Evolutionary conservation across 306 rosid genomes (phyloP), one percentile per base, ranked within the genome.

Genomic region (Medicago arabica): DNA sequence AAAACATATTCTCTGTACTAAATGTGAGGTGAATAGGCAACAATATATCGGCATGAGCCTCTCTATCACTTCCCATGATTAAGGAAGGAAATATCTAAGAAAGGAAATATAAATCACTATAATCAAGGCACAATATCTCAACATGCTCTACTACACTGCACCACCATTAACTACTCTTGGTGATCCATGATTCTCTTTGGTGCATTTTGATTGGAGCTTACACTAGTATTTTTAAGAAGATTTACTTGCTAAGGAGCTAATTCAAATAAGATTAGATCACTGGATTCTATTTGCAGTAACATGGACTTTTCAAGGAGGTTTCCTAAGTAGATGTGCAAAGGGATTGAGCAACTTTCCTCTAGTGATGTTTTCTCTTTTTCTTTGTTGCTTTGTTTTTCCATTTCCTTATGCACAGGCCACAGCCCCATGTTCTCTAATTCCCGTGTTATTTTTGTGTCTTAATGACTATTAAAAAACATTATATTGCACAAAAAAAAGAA

Each of bases 311-410:
- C 57, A 50, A 39, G 54, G 57, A 49, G 46, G 55, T 10, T 51
- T 36, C 14, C 62, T 6, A 54, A 23, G 44, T 64, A 63, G 39
- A 28, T 28, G 3, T 28, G 31, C 4, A 28, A 28, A 28, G 31
- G 31, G 0, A 28, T 77, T 16, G 19, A 43, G 69, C 68, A 72
- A 41, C 55, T 65, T 64, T 19, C 51, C 62, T 59, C 69, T 38
- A 17, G 1, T 63, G 6, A 72, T 25, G 10, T 72, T 79, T 50
- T 70, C 50, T 71, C 54, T 21, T 39, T 23, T 78, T 21, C 38
- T 79, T 31, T 25, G 43, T 65, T 17, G 78, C 60, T 73, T 73
- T 72, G 15, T 54, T 55, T 72, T 31, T 62, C 62, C 14, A 28
- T 25, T 34, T 36, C 25, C 3, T 36, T 36, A 17, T 38, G 67